Evolutionary conservation across 805 yeast species (phyloP).

Genomic region (Candida coquimbonensis): DNA sequence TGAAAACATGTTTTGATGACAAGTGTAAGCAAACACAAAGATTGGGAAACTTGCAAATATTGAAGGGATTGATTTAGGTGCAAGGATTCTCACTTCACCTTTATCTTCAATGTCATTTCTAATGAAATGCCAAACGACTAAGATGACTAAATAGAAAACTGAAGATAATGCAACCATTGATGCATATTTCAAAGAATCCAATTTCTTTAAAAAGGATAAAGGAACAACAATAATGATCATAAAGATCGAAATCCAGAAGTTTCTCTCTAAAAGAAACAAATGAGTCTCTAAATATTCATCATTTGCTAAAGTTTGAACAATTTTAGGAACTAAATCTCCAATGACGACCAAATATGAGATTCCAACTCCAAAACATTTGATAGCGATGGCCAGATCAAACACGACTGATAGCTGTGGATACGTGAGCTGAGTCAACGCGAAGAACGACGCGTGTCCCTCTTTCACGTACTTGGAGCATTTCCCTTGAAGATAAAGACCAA

Average conservation of each 20-base stretch:
- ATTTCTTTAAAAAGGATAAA: constrained; percentile 62
- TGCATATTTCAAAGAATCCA: constrained; percentile 81
- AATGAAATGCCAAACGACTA: constrained; percentile 68
- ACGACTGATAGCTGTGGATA: constrained; percentile 54
- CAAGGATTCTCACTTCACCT: constrained; percentile 43
- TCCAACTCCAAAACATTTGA: constrained; percentile 69
- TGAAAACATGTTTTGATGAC: constrained; percentile 93
- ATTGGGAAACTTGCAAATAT: constrained; percentile 80
- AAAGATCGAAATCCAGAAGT: constrained; percentile 56
- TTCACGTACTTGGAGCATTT: constrained; percentile 44
- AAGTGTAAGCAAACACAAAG: constrained; percentile 89
- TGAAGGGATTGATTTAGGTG: constrained; percentile 38
- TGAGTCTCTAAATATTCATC: constrained; percentile 13
- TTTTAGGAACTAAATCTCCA: constrained; percentile 64
- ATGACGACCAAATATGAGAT: constrained; percentile 61
- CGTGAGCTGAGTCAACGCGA: constrained; percentile 51
- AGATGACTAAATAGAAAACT: constrained; percentile 65
- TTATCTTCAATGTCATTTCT: constrained; percentile 46
- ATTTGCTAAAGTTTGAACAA: constrained; percentile 29
- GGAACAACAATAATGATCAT: constrained; percentile 40
- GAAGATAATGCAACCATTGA: constrained; percentile 77
- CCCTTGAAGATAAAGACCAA: constrained; percentile 60
- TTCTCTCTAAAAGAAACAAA: constrained; percentile 31
- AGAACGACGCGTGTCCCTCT: constrained; percentile 58
- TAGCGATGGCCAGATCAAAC: constrained; percentile 62